These are phyloP conservation scores for Fusarium agapanthi DNA, from an alignment of 2,329 filamentous ascomycete species.

Conservation along the genomic window DNA sequence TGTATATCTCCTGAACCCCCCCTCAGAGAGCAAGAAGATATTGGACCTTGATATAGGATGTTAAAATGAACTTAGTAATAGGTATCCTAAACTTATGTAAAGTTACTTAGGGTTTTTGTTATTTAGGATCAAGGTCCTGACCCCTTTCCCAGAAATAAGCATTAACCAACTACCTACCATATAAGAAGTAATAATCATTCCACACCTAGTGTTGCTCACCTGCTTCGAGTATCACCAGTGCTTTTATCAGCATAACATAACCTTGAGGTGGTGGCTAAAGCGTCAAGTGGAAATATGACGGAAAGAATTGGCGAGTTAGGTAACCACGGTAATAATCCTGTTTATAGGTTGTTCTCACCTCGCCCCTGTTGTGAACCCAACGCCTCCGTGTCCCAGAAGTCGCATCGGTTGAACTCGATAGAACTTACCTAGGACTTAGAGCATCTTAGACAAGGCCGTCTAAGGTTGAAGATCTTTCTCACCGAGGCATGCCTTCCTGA, in stretches of 20 bases:
- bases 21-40: not conserved
- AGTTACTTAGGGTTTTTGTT: not conserved
- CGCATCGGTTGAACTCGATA: not conserved
- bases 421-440: not conserved
- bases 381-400: not conserved
- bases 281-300: not conserved
- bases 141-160: not conserved
- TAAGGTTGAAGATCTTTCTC: not conserved
- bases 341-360: not conserved
- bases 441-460: not conserved
- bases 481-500: not conserved
- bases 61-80: not conserved
- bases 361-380: not conserved
- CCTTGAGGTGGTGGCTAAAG: not conserved
- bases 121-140: not conserved
- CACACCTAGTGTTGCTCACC: not conserved
- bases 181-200: not conserved
- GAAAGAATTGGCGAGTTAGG: not conserved
- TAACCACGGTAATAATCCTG: not conserved
- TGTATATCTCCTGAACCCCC: not conserved
- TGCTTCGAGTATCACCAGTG: not conserved
- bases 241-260: not conserved
- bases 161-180: not conserved
- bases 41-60: accelerated
- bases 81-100: not conserved